Evolutionary conservation across 495 filamentous ascomycete genomes (phyloP).

Genomic region (Pseudomonodictys pantanalensis): DNA sequence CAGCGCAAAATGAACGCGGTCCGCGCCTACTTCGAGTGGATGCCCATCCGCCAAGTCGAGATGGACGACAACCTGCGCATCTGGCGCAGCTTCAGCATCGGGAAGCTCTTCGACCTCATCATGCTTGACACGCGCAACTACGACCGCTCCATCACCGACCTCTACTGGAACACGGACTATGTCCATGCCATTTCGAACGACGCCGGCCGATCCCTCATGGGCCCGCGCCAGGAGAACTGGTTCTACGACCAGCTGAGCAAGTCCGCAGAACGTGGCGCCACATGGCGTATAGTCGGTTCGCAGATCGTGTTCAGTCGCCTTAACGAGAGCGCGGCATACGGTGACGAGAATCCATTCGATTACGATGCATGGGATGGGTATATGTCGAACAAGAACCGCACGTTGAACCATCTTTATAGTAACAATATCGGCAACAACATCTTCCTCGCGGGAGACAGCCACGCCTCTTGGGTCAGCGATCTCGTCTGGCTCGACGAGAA

Average conservation of each 20-base stretch:
- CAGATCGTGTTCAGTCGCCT: slow-evolving; percentile 63
- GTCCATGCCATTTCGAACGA: slow-evolving; percentile 55
- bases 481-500: slow-evolving; percentile 61
- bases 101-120: slow-evolving; percentile 62
- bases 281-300: slow-evolving; percentile 64
- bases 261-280: slow-evolving; percentile 54
- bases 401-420: slow-evolving; percentile 56
- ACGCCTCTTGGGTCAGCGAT: slow-evolving; percentile 64
- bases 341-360: slow-evolving; percentile 51
- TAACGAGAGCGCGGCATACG: slow-evolving; percentile 47
- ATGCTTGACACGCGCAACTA: slow-evolving; percentile 70
- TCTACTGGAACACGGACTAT: slow-evolving; percentile 57
- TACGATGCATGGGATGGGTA: slow-evolving; percentile 67
- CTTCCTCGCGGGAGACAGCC: slow-evolving; percentile 63
- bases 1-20: slow-evolving; percentile 69
- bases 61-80: slow-evolving; percentile 70
- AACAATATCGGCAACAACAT: slow-evolving; percentile 65
- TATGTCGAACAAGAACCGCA: slow-evolving; percentile 60
- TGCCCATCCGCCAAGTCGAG: slow-evolving; percentile 52
- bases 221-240: slow-evolving; percentile 64
- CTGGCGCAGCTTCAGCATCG: slow-evolving; percentile 65
- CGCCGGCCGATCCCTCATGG: slow-evolving; percentile 60
- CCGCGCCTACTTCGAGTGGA: slow-evolving; percentile 67
- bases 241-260: slow-evolving; percentile 58
- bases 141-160: slow-evolving; percentile 54